Evolutionary conservation across 75 land plant species (phyloP).

Genomic region (Chamaecyparis obtusa): DNA sequence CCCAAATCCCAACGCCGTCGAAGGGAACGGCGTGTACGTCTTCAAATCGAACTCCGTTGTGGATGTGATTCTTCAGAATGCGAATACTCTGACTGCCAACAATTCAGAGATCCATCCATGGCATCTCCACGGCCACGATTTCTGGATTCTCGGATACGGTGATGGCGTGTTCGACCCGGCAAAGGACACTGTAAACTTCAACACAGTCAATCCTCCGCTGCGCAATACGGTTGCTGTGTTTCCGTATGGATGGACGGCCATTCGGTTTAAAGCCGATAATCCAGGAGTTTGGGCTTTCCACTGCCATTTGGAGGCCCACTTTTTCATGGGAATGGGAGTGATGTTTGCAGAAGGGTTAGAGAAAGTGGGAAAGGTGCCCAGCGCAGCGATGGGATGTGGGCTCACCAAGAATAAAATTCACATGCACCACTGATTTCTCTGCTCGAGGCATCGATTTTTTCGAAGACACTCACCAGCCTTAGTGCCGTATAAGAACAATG

Average conservation of each 20-base stretch:
- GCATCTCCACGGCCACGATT: conserved; percentile 95
- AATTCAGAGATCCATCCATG: conserved; percentile 87
- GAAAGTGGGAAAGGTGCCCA: conserved; percentile 48
- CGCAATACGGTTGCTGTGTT: conserved; percentile 70
- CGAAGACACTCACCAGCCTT: too few species aligned
- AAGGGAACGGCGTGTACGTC: too few species aligned
- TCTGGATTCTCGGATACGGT: conserved; percentile 88
- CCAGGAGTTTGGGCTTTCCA: conserved; percentile 84
- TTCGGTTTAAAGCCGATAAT: conserved; percentile 74
- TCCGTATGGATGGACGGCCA: conserved; percentile 78
- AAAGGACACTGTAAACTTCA: conserved; percentile 38
- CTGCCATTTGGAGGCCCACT: conserved; percentile 81
- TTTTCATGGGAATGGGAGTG: conserved; percentile 84
- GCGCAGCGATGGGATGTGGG: conserved; percentile 72
- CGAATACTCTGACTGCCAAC: conserved; percentile 26
- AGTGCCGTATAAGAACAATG: too few species aligned
- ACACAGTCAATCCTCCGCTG: conserved; percentile 68
- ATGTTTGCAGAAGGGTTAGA: conserved; percentile 73
- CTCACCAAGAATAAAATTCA: too few species aligned
- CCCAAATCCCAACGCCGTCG: too few species aligned
- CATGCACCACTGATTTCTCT: too few species aligned
- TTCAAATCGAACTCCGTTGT: conserved; percentile 27
- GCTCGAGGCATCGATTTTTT: too few species aligned
- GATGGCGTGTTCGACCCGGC: conserved; percentile 48
- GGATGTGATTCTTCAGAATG: conserved; percentile 69